Percentiles rank a stretch among this genome's conserved stretches.
Evolutionary conservation across 495 filamentous ascomycete genomes (phyloP).

Genomic region (Annulohypoxylon bovei): DNA sequence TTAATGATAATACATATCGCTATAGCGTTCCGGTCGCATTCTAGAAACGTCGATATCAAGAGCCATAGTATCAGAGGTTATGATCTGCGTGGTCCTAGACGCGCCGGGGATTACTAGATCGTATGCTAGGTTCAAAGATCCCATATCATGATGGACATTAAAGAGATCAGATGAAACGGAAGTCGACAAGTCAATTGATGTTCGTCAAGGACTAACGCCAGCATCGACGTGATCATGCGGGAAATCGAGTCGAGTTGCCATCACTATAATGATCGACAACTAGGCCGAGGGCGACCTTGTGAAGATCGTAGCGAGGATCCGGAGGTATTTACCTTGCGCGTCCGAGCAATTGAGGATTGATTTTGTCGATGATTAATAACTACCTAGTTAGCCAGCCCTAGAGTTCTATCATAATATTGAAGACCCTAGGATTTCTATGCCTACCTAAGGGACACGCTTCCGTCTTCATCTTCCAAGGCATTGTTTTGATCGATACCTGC

Average conservation of each 20-base stretch:
- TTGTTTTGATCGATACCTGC: background rate
- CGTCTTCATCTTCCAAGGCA: background rate
- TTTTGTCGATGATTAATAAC: background rate
- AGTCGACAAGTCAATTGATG: constrained; percentile 8
- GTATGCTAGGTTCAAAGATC: constrained; percentile 12
- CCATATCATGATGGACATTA: constrained; percentile 10
- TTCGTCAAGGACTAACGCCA: constrained; percentile 8
- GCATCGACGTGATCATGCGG: background rate
- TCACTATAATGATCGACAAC: constrained; percentile 11
- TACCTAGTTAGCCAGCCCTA: background rate
- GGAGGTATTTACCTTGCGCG: background rate
- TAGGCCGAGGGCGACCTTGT: constrained; percentile 1
- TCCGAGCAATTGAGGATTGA: background rate
- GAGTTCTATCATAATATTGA: background rate
- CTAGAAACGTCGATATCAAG: background rate
- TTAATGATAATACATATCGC: background rate
- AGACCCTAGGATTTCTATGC: background rate
- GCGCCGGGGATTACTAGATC: background rate
- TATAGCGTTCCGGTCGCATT: background rate
- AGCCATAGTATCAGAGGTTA: constrained; percentile 22
- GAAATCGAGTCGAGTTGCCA: constrained; percentile 30
- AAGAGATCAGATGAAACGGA: constrained; percentile 35
- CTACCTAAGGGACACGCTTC: background rate
- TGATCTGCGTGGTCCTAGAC: constrained; percentile 8
- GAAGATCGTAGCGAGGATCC: constrained; percentile 19